Base-by-base conservation (phyloP, 2,329 filamentous ascomycete species). In the Aspergillus proliferans region DNA sequence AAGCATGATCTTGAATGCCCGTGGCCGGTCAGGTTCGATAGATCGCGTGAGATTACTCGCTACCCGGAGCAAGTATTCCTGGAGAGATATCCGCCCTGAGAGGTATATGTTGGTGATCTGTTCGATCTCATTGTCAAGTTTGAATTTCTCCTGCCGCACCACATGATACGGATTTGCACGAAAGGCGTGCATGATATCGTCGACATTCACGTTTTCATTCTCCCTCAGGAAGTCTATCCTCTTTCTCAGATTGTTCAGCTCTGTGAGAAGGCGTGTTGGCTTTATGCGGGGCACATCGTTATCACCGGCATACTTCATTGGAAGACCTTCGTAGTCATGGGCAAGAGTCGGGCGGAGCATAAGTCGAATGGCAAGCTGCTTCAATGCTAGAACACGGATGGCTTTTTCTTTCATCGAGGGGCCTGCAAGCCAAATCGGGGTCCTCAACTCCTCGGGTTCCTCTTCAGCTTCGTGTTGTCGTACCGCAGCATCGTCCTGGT, bases 291-390 rank as follows among this genome's bases (percentile, higher is more conserved):
- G 66, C 5, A 60, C 46, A 2, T 63, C 50, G 14, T 52, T 57
- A 45, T 68, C 67, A 4, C 58, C 47, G 1, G 49, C 48, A 46
- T 70, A 67, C 12, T 63, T 60, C 54, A 66, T 63, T 21, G 56
- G 57, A 5, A 69, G 43, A 4, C 67, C 67, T 6, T 55, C 55
- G 43, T 73, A 73, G 24, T 60, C 60, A 48, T 71, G 69, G 3
- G 68, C 68, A 30, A 73, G 60, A 6, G 59, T 57, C 9, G 69
- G 69, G 8, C 70, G 66, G 15, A 73, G 56, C 24, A 73, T 45
- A 36, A 72, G 52, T 10, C 67, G 60, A 39, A 72, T 68, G 9
- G 66, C 66, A 4, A 72, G 64, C 56, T 71, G 67, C 39, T 61
- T 67, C 42, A 71, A 47, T 14, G 68, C 70, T 9, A 73, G 55